Percentiles rank a stretch among this genome's conserved stretches.
Evolutionary conservation across 805 yeast species (phyloP).

Genomic region (Pichia sporocuriosa): DNA sequence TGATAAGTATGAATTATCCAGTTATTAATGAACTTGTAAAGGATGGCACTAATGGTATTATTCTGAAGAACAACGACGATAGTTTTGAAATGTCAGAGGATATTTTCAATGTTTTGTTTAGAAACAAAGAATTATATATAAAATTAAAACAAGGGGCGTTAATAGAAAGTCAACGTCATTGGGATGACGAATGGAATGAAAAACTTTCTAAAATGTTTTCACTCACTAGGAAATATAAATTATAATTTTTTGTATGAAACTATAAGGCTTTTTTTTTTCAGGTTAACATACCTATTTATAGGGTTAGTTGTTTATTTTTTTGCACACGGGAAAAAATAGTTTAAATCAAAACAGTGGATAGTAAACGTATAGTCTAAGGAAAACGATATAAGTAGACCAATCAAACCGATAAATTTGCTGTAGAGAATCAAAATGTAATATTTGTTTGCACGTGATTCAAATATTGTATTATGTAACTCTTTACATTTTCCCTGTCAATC

Average conservation of each 20-base stretch:
- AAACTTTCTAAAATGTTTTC: conserved; percentile 34
- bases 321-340: too few relatives aligned
- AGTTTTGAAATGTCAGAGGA: conserved; percentile 39
- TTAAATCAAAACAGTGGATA: too few relatives aligned
- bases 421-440: too few relatives aligned
- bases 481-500: too few relatives aligned
- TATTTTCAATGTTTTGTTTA: conserved; percentile 27
- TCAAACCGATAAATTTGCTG: too few relatives aligned
- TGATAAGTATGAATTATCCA: conserved; percentile 65
- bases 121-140: conserved; percentile 20
- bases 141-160: conserved; percentile 62
- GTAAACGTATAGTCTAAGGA: too few relatives aligned
- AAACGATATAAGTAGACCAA: too few relatives aligned
- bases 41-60: conserved; percentile 62
- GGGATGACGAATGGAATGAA: conserved; percentile 72
- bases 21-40: conserved; percentile 75
- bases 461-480: too few relatives aligned
- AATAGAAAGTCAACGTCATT: conserved; percentile 56
- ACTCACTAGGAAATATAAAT: background rate
- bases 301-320: too few relatives aligned
- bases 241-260: conserved; percentile 1
- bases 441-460: too few relatives aligned
- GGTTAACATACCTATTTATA: too few relatives aligned
- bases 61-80: conserved; percentile 34
- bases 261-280: too few relatives aligned